Evolutionary conservation across 257 asterid genomes (phyloP), one percentile per base, ranked within the genome.

Genomic region (Przewalskia tangutica): DNA sequence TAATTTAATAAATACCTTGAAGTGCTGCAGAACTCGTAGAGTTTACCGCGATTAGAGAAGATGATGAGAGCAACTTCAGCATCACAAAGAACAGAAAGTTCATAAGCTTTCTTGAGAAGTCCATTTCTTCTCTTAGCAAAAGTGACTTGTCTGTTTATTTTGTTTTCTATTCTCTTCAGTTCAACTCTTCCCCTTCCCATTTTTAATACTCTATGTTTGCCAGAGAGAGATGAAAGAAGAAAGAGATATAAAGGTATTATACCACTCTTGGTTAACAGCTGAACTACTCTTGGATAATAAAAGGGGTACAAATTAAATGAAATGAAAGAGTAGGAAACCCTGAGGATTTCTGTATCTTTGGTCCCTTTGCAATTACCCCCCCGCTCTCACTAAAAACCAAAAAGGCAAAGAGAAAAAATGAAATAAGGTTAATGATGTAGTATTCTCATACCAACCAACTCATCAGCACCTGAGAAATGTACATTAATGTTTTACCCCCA

Each of bases 121-220:
- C 88, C 88, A 85, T 85, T 85, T 85, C 88, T 85, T 76, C 88
- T 85, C 86, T 85, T 85, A 58, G 88, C 88, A 85, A 85, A 85
- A 23, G 88, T 85, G 6, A 85, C 88, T 53, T 85, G 88, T 71
- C 88, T 85, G 83, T 85, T 85, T 85, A 85, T 85, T 77, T 85
- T 85, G 84, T 85, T 85, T 51, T 85, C 88, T 75, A 85, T 79
- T 80, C 89, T 85, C 86, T 84, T 81, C 83, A 85, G 55, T 63
- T 68, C 85, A 8, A 80, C 87, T 78, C 80, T 78, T n/a, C 77
- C 80, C 27, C 82, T 85, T 54, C 84, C 85, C 86, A 77, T 81
- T 13, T 63, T 50, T 58, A 0, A 23, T 38, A 2, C 44, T 59
- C 40, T 12, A 12, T 11, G 11, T 82, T 50, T 59, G 46, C 5